A percentile compares a stretch with the other conserved stretches of the same genome.
phyloP scores from a whole-genome alignment of 345 rosid species.

The Dipteronia dyeriana region DNA sequence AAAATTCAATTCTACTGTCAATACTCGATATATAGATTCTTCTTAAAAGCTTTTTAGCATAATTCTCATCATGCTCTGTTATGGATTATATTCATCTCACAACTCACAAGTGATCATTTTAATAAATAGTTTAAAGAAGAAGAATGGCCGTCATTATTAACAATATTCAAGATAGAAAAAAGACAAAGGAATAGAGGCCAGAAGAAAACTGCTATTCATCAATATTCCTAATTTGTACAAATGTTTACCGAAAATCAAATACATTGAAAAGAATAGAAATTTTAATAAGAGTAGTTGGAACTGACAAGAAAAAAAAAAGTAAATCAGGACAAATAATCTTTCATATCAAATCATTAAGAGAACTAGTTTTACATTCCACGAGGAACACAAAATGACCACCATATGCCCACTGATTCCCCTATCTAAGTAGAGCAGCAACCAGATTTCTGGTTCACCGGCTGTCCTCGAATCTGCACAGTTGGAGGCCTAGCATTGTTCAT shows the following conservation, averaged over 20 bases:
- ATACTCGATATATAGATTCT: too few relatives aligned
- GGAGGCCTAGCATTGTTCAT: constrained; percentile 74
- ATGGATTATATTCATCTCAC: too few relatives aligned
- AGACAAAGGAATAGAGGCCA: not conserved
- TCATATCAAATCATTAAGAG: constrained; percentile 31
- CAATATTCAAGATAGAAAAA: too few relatives aligned
- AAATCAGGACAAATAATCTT: constrained; percentile 32
- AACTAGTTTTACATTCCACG: constrained; percentile 51
- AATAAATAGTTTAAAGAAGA: too few relatives aligned
- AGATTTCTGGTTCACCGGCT: constrained; percentile 86
- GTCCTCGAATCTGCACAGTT: constrained; percentile 92
- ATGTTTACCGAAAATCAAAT: constrained; percentile 34
- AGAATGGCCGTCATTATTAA: not conserved
- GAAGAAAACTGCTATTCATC: constrained; percentile 34
- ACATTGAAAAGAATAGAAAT: constrained; percentile 56
- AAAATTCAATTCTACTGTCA: not conserved
- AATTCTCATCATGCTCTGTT: too few relatives aligned
- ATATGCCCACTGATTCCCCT: constrained; percentile 15
- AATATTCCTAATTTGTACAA: constrained; percentile 60
- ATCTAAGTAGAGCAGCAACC: constrained; percentile 90
- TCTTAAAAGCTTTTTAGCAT: too few relatives aligned
- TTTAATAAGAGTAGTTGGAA: constrained; percentile 26
- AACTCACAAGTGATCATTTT: too few relatives aligned
- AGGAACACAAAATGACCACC: constrained; percentile 27
- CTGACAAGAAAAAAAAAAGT: constrained; percentile 20